Conservation (phyloP, 768 basidiomycete genomes). For the Asterophora parasitica region DNA sequence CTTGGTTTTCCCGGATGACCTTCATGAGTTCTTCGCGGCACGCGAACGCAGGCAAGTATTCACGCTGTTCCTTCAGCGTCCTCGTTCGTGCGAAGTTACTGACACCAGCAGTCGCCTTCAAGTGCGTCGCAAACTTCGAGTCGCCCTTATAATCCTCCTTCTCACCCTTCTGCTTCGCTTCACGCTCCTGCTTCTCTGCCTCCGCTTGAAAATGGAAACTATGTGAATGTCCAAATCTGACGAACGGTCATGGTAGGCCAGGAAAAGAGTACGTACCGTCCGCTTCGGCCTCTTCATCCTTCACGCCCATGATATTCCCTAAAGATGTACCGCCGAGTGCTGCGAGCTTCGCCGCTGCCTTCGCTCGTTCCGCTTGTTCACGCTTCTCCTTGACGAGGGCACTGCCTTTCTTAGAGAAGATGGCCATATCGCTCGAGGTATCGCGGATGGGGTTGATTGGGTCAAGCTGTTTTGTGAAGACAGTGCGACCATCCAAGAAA, state of each 20-base stretch:
- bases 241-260: constrained; percentile 17
- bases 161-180: constrained; percentile 49
- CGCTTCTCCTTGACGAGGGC: constrained; percentile 91
- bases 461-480: constrained; percentile 94
- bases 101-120: constrained; percentile 74
- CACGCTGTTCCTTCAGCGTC: constrained; percentile 91
- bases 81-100: constrained; percentile 77
- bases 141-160: constrained; percentile 85
- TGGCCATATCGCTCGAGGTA: constrained; percentile 87
- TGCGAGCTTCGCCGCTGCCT: constrained; percentile 94
- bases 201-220: constrained; percentile 53
- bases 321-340: constrained; percentile 86
- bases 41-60: constrained; percentile 96
- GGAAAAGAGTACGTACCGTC: constrained; percentile 59
- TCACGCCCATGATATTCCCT: constrained; percentile 98
- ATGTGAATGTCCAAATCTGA: constrained; percentile 79
- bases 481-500: constrained; percentile 93
- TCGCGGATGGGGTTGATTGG: constrained; percentile 97
- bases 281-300: constrained; percentile 89
- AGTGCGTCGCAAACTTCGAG: constrained; percentile 94
- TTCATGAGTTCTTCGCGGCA: constrained; percentile 91
- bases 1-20: constrained; percentile 92
- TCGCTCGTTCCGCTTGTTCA: constrained; percentile 93
- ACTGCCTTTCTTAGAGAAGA: constrained; percentile 97
- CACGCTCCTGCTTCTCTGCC: constrained; percentile 42